A percentile compares a stretch with the other conserved stretches of the same genome.
phyloP scores from a whole-genome alignment of 768 basidiomycete genomes.

The Trametes meyenii region DNA sequence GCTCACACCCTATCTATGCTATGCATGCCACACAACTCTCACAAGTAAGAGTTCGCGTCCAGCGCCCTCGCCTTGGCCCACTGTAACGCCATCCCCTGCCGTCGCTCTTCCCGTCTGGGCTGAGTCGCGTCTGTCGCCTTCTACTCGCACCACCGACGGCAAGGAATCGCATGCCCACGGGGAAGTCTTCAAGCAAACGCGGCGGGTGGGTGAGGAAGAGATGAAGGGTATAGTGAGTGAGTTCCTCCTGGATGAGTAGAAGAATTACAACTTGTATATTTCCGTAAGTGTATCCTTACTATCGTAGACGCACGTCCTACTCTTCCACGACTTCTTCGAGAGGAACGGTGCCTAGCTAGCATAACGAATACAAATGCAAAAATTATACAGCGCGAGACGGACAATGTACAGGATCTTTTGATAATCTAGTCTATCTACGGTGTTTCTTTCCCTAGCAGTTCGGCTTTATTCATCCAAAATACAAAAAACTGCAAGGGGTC shows the following conservation, averaged over 20 bases:
- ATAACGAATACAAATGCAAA: no score
- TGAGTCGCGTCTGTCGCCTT: background rate
- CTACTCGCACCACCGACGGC: background rate
- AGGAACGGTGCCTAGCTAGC: no score
- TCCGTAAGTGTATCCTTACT: background rate
- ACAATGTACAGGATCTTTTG: no score
- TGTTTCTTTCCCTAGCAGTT: no score
- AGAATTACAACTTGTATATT: no score
- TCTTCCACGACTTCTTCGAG: no score
- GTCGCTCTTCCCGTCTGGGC: slow-evolving; percentile 29
- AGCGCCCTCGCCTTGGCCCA: slow-evolving; percentile 25
- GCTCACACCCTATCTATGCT: slow-evolving; percentile 54
- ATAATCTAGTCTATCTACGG: no score
- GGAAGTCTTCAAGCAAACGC: slow-evolving; percentile 39
- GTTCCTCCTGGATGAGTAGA: slow-evolving; percentile 41
- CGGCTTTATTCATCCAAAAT: no score
- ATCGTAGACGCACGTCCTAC: no score
- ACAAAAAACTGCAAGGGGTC: no score
- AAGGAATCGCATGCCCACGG: background rate
- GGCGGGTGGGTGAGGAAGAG: slow-evolving; percentile 36
- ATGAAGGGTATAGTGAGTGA: slow-evolving; percentile 43
- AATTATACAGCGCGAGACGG: no score
- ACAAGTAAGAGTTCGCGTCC: slow-evolving; percentile 59
- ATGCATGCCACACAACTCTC: slow-evolving; percentile 62
- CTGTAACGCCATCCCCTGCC: background rate